Evolutionary conservation across 2,329 filamentous ascomycete genomes (phyloP).

Genomic region (Daldinia eschscholtzii): DNA sequence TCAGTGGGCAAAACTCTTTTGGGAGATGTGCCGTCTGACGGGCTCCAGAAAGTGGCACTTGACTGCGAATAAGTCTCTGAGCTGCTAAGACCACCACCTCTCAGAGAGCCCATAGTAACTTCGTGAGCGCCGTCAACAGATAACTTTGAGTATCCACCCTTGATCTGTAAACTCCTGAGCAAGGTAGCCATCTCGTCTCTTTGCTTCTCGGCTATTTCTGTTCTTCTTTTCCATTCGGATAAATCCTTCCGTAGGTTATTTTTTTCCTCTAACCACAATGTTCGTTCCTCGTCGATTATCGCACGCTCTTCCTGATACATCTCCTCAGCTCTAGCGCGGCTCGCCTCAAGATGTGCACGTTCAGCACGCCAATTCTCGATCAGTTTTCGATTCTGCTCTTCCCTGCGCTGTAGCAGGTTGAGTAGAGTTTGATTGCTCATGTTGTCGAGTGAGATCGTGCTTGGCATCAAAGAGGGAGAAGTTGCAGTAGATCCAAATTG

Average conservation of each 20-base stretch:
- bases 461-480: constrained; percentile 44
- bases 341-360: constrained; percentile 66
- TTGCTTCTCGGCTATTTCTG: constrained; percentile 40
- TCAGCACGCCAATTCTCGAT: constrained; percentile 67
- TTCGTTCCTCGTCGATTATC: constrained; percentile 65
- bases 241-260: constrained; percentile 58
- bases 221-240: constrained; percentile 57
- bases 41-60: constrained; percentile 37
- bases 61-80: constrained; percentile 35
- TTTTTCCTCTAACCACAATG: constrained; percentile 62
- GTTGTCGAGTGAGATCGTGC: constrained; percentile 41
- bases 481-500: constrained; percentile 36
- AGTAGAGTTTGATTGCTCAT: constrained; percentile 42
- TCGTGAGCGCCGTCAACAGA: constrained; percentile 38
- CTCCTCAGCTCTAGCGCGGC: constrained; percentile 65
- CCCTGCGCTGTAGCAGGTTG: constrained; percentile 47
- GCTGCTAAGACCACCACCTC: constrained; percentile 41
- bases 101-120: constrained; percentile 20
- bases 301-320: constrained; percentile 67
- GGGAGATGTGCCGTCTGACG: constrained; percentile 43
- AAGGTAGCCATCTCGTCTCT: constrained; percentile 35
- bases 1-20: constrained; percentile 43
- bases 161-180: constrained; percentile 19
- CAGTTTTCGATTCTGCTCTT: constrained; percentile 49
- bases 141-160: constrained; percentile 1